Evolutionary conservation across 331 rosid genomes (phyloP), one percentile per base, ranked within the genome.

Genomic region (Cydonia oblonga): DNA sequence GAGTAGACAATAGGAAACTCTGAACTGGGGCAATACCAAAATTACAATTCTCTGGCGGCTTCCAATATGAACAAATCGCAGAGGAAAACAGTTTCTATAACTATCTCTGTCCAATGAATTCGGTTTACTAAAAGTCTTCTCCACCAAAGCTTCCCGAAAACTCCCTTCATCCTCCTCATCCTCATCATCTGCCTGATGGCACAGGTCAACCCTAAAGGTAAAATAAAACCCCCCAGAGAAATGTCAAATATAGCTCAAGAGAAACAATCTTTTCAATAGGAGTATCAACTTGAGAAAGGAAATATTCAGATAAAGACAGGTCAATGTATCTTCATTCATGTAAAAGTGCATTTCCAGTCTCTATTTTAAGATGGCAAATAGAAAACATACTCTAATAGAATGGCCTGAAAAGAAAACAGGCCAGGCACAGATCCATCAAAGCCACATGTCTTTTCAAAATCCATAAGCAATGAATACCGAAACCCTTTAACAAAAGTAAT

Each of bases 161-260:
- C 76, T 84, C 74, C 84, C 96, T 81, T 86, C 97, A 66, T 87
- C 83, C 65, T 93, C 98, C 53, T 93, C 90, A 0, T 90, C 96
- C 60, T 87, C 96, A 9, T 93, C 90, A 29, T 80, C 75, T 76
- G 96, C 84, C 83, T 93, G 98, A 81, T 93, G 98, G 88, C 98
- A 93, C 72, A 90, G 97, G 79, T 93, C 98, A 83, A 93, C 89
- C 98, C 98, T 93, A 82, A 60, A 75, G 68, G 60, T 56, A 65
- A 78, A 71, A 52, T 64, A 60, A 61, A 80, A 69, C 23, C 35
- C 68, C 70, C 70, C 78, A 26, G 44, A 57, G 49, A 73, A 78
- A 63, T 6, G 30, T 72, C 76, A 77, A 73, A 72, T 68, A 59
- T 53, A 70, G 84, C 75, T 79, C 59, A 66, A 40, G 74, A 52